Evolutionary conservation across 768 basidiomycete species (phyloP), one percentile per base, ranked within the genome.

Genomic region (Boletus reticulatus): DNA sequence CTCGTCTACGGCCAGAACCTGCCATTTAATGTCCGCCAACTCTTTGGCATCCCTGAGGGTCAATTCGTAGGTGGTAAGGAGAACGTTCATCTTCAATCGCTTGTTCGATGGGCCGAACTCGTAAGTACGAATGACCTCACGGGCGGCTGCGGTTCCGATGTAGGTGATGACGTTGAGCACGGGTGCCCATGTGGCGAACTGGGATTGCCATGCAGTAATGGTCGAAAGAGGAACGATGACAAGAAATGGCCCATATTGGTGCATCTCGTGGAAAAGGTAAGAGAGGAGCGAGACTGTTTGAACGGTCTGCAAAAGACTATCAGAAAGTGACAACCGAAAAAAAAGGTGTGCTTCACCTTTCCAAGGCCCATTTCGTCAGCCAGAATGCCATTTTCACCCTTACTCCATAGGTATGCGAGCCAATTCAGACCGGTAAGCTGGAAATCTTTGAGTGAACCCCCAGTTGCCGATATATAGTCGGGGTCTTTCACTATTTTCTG

Each of bases 281-380:
- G 94, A 94, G 24, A 99, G 80, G 76, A 95, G 96, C 0, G 94
- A 74, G 12, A 98, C 96, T 0, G 95, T 95, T 78, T 99, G 97
- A 8, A 99, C 95, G 19, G 91, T 93, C 89, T 93, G 57, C 3
- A 37, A 12, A 41, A 39, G 58, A 16, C 12, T 16, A 50, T 66
- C 48, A 65, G 56, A n/a, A 55, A 19, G 54, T 61, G 43, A 22
- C 61, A 36, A 6, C 0, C 36, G 46, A 56, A 17, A 31, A 37
- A 17, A 45, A 17, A 53, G 29, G 11, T 32, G 27, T 27, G 19
- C 62, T 50, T 58, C 44, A 89, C 82, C 84, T 99, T 99, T 51
- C 97, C 97, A 24, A 99, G 88, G 70, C 97, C 97, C 97, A 98
- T 99, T 80, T 99, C 97, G 67, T 99, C 97, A 1, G 97, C 97